Conservation (phyloP, 2,329 filamentous ascomycete genomes). For the Aureobasidium vineae region DNA sequence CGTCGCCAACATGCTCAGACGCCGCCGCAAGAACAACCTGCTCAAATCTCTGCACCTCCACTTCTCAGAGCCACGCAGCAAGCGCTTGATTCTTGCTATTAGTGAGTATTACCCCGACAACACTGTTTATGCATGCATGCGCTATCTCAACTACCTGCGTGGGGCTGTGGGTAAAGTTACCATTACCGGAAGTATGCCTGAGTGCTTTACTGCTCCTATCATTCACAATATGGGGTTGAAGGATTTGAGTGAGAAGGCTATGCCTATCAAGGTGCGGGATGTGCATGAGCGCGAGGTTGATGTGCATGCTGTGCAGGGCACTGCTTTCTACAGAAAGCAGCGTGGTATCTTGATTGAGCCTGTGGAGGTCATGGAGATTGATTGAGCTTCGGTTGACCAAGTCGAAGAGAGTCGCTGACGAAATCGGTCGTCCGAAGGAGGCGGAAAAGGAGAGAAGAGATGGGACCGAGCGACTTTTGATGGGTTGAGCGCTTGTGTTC, state of each 20-base stretch:
- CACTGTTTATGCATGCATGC: slow-evolving; percentile 31
- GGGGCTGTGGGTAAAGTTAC: slow-evolving; percentile 30
- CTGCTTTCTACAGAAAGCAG: background rate
- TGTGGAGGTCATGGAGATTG: background rate
- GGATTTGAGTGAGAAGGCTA: background rate
- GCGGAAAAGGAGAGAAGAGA: background rate
- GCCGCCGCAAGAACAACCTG: slow-evolving; percentile 26
- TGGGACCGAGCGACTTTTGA: background rate
- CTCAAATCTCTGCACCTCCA: slow-evolving; percentile 31
- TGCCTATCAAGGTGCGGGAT: background rate
- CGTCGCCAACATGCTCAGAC: slow-evolving; percentile 4
- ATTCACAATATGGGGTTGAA: slow-evolving; percentile 4
- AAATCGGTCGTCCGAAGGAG: too few relatives aligned
- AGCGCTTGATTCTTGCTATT: slow-evolving; percentile 28
- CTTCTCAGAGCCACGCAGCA: slow-evolving; percentile 30
- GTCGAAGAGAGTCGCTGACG: too few relatives aligned
- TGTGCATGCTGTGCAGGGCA: background rate
- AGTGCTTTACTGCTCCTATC: background rate
- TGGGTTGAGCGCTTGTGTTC: background rate
- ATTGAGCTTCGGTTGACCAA: background rate
- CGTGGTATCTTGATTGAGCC: background rate
- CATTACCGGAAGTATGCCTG: slow-evolving; percentile 34
- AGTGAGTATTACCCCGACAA: slow-evolving; percentile 33
- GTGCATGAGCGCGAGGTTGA: background rate
- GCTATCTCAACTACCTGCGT: slow-evolving; percentile 30